Base-by-base conservation (phyloP, 2,329 filamentous ascomycete genomes). In the Ascochyta pisi region DNA sequence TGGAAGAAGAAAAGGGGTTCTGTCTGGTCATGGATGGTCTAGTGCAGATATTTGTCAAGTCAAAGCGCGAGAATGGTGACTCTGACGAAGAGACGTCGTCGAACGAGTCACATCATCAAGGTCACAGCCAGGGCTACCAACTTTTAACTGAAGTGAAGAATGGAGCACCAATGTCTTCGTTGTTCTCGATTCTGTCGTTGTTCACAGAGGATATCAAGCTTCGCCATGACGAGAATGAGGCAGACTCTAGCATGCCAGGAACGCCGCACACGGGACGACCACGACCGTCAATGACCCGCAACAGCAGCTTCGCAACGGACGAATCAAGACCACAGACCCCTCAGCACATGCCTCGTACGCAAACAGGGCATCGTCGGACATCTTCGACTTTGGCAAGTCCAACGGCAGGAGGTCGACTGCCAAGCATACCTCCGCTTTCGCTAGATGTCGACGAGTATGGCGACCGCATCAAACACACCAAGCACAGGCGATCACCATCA, bases 1-100 rank as follows among this genome's bases (percentile, higher is more conserved):
- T 99, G 29, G 95, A 99, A 76, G 95, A 99, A 73, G 95, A 99
- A 70, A 96, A 99, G 69, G 95, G 95, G 0, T 99, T 99, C 69
- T 99, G 95, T 73, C 83, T 99, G 54, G 95, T 99, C 5, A 96
- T 99, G 3, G 95, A 99, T 76, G 95, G 95, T 2, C 77, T 96
- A 26, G 93, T 99, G 0, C 92, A 99, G 75, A 98, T 99, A 50
- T 99, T 98, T 73, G 95, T 99, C 75, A 98, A 97, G 74, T 97
- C 94, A 2, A 87, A 88, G 39, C 63, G 73, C 26, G 79, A 79
- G 41, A 77, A 76, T 10, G 76, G 76, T 24, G 78, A 79, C 54
- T 77, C 75, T 22, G 79, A 81, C 58, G 81, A 83, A 9, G 65
- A 59, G 7, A 59, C 48, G 6, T 61, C 65, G 4, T 61, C 69